These are phyloP conservation scores for Macrophomina pseudophaseolina DNA, from an alignment of 2,329 filamentous ascomycete species.

Conservation along the genomic window DNA sequence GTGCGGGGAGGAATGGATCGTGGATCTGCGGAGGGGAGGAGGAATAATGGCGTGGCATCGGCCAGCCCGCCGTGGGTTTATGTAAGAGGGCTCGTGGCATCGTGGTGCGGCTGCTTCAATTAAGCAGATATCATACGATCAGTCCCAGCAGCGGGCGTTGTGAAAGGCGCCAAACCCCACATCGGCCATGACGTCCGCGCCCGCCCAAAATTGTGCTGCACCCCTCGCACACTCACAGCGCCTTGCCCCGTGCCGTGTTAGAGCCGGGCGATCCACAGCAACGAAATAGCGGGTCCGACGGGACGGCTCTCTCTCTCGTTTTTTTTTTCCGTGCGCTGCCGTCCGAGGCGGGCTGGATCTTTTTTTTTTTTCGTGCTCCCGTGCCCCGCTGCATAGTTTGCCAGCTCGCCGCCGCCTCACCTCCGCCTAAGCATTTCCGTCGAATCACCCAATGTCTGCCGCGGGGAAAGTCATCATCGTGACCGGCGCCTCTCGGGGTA, in stretches of 20 bases:
- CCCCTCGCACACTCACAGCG: slow-evolving; percentile 4
- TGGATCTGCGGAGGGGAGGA: slow-evolving; percentile 3
- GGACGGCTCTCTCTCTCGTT: not conserved
- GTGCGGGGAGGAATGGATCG: not conserved
- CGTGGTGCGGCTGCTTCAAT: slow-evolving; percentile 18
- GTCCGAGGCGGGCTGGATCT: not conserved
- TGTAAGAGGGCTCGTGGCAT: slow-evolving; percentile 16
- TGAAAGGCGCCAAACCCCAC: slow-evolving; percentile 26
- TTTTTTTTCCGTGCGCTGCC: not conserved
- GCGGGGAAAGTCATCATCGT: slow-evolving; percentile 61
- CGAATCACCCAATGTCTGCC: slow-evolving; percentile 59
- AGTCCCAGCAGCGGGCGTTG: slow-evolving; percentile 22
- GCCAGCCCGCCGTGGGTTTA: slow-evolving; percentile 11
- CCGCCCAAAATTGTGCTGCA: slow-evolving; percentile 12
- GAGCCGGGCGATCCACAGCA: slow-evolving; percentile 5
- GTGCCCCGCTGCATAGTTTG: slow-evolving; percentile 50
- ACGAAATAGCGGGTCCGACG: slow-evolving; percentile 9
- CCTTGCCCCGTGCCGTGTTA: not conserved
- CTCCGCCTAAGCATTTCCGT: slow-evolving; percentile 40
- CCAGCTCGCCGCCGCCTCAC: slow-evolving; percentile 46
- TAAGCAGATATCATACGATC: slow-evolving; percentile 26
- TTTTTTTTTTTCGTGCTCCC: slow-evolving; percentile 5
- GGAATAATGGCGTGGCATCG: not conserved
- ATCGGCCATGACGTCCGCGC: slow-evolving; percentile 27
- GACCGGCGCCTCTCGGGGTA: slow-evolving; percentile 69